Evolutionary conservation across 1,284 basidiomycete species (phyloP).

Genomic region (Farysia itapuensis): DNA sequence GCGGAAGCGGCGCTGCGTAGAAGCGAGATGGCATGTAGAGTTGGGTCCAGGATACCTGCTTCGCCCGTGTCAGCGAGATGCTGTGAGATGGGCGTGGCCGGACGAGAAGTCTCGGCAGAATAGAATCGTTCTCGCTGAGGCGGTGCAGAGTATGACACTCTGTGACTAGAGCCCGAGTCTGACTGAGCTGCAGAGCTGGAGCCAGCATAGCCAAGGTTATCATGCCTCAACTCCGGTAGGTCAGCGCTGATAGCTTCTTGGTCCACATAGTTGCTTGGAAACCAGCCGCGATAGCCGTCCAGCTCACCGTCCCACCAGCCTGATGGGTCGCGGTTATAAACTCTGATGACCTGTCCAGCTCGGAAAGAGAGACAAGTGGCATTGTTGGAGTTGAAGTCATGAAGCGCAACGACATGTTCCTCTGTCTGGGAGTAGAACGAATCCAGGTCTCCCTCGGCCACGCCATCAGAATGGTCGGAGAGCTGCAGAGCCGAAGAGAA

Average conservation of each 20-base stretch:
- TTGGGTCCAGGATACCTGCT: constrained; percentile 60
- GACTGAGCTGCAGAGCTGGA: constrained; percentile 13
- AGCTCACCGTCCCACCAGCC: constrained; percentile 99
- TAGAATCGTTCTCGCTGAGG: constrained; percentile 17
- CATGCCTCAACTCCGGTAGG: constrained; percentile 1
- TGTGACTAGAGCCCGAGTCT: background rate
- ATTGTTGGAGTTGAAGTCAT: constrained; percentile 56
- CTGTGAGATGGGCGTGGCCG: constrained; percentile 32
- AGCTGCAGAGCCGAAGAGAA: background rate
- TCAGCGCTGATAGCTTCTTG: constrained; percentile 36
- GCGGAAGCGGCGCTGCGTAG: constrained; percentile 80
- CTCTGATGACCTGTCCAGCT: constrained; percentile 85
- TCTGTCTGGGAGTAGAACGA: constrained; percentile 26
- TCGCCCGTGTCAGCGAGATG: constrained; percentile 17
- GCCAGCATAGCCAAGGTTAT: constrained; percentile 22
- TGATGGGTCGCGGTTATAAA: constrained; percentile 79
- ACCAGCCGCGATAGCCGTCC: constrained; percentile 74
- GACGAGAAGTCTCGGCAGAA: constrained; percentile 23
- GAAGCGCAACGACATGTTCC: constrained; percentile 59
- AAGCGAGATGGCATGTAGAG: constrained; percentile 80
- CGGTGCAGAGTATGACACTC: background rate
- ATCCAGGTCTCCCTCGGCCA: constrained; percentile 7
- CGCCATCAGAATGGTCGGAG: background rate
- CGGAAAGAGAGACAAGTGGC: constrained; percentile 78
- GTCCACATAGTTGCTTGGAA: constrained; percentile 73